Percentiles rank a stretch among this genome's conserved stretches.
Conservation (phyloP, 2,329 filamentous ascomycete genomes). For the Colletotrichum spaethianum region DNA sequence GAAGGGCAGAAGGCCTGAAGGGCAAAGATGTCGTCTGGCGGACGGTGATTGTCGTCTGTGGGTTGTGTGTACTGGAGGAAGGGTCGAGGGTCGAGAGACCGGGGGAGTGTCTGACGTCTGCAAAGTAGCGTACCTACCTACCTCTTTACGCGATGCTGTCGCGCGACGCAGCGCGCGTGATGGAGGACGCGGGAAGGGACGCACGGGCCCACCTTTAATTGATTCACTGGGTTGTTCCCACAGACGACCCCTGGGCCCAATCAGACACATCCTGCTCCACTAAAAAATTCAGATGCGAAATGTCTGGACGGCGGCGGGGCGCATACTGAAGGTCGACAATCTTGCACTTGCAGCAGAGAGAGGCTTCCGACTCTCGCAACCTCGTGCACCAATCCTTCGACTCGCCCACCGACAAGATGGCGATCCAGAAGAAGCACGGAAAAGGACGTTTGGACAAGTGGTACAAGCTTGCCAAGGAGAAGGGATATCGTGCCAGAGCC, state of each 20-base stretch:
- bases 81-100: constrained; percentile 15
- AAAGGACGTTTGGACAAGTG: constrained; percentile 99
- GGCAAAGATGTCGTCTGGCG: not conserved
- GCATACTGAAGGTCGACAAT: constrained; percentile 12
- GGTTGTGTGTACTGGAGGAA: constrained; percentile 16
- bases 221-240: constrained; percentile 8
- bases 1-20: not conserved
- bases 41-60: constrained; percentile 3
- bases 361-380: not conserved
- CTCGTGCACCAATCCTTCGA: constrained; percentile 13
- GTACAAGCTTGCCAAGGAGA: constrained; percentile 99
- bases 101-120: constrained; percentile 29
- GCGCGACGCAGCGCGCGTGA: constrained; percentile 17
- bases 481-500: constrained; percentile 94
- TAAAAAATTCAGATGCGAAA: constrained; percentile 38
- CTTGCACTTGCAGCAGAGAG: constrained; percentile 28
- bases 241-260: constrained; percentile 14
- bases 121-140: constrained; percentile 18
- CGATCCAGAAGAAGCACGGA: constrained; percentile 98
- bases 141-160: constrained; percentile 37
- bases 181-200: constrained; percentile 2
- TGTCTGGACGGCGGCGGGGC: constrained; percentile 29
- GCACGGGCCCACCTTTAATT: constrained; percentile 10
- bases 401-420: constrained; percentile 70
- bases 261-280: constrained; percentile 1